A percentile compares a stretch with the other conserved stretches of the same genome.
Evolutionary conservation across 2,329 filamentous ascomycete species (phyloP).

Genomic region (Samsoniella hepiali): DNA sequence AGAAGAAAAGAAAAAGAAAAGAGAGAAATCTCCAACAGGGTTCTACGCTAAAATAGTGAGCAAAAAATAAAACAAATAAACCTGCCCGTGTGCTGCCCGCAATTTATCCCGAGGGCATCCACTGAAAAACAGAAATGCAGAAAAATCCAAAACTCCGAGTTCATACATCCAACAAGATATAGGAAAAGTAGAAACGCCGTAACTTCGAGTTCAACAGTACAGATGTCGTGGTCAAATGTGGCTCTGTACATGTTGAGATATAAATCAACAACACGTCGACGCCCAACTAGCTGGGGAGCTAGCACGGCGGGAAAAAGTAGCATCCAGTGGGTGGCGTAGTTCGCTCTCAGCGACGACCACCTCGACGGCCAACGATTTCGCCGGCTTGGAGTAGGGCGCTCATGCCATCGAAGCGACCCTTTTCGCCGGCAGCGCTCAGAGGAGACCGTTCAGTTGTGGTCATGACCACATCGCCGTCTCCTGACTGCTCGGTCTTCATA

Average conservation of each 20-base stretch:
- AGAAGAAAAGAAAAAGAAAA: not conserved
- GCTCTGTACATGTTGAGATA: not conserved
- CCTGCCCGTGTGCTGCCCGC: conserved; percentile 4
- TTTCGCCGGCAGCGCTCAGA: conserved; percentile 29
- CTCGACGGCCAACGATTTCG: conserved; percentile 53
- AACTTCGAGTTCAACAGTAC: not conserved
- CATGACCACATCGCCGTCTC: conserved; percentile 33
- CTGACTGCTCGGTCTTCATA: conserved; percentile 30
- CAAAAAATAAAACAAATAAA: not conserved
- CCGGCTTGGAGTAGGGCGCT: conserved; percentile 56
- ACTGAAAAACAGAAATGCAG: not conserved
- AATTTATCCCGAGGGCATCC: not conserved
- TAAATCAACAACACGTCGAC: not conserved
- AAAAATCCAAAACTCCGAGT: not conserved
- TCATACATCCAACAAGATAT: conserved; percentile 1
- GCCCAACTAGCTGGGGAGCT: not conserved
- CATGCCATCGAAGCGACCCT: conserved; percentile 50
- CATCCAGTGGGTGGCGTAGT: not conserved
- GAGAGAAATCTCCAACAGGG: not conserved
- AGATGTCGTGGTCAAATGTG: not conserved
- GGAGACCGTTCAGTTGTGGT: conserved; percentile 25
- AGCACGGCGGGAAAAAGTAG: not conserved
- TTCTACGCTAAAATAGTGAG: conserved; percentile 9
- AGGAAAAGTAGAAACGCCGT: not conserved
- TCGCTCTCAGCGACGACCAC: conserved; percentile 20